Percentiles rank a stretch among this genome's conserved stretches.
phyloP scores from a whole-genome alignment of 306 rosid species.

The Castanea mollissima region DNA sequence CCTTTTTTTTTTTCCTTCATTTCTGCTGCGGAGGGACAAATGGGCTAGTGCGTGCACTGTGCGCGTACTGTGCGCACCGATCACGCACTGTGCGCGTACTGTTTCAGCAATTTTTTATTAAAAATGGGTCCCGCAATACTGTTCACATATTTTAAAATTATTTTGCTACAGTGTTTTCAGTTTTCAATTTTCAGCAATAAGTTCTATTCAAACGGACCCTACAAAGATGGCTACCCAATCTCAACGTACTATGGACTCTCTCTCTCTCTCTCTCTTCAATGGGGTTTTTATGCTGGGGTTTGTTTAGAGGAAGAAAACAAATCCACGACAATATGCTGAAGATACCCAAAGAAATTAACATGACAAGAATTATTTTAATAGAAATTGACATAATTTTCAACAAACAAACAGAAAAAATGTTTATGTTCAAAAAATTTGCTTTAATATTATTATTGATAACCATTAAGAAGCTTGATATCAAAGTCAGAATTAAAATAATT shows the following conservation, averaged over 20 bases:
- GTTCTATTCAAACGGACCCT: no score
- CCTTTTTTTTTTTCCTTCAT: no score
- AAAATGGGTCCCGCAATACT: no score
- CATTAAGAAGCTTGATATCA: background rate
- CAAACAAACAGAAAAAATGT: background rate
- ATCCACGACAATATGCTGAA: background rate
- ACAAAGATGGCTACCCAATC: background rate
- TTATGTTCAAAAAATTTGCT: background rate
- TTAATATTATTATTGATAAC: background rate
- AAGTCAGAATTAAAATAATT: background rate
- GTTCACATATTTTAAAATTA: no score
- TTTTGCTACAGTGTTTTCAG: no score
- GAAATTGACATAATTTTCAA: background rate
- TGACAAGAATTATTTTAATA: background rate
- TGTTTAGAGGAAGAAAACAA: background rate
- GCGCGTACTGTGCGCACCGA: no score
- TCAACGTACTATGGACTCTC: background rate
- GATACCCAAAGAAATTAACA: background rate
- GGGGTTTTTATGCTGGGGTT: background rate
- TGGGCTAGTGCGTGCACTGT: no score
- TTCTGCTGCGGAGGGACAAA: no score
- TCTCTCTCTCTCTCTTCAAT: background rate
- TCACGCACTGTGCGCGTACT: no score
- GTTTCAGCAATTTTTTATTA: no score
- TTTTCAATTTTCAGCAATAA: no score